Conservation (phyloP, 75 land plant species). For the Pseudotsuga menziesii region DNA sequence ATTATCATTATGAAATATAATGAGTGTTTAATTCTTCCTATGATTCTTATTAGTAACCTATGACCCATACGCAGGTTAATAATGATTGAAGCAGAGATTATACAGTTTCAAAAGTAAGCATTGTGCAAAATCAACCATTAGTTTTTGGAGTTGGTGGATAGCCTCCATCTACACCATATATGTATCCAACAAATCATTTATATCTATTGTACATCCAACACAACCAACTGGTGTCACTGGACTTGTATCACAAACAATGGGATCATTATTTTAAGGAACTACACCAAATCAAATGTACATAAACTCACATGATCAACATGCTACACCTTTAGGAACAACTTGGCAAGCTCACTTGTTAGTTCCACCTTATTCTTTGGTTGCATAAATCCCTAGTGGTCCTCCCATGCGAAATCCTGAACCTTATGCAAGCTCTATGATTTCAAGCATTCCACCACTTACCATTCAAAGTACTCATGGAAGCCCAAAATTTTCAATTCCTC, state of each 20-base stretch:
- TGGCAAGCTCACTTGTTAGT: background rate
- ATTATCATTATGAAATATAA: too few species aligned
- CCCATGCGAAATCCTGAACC: background rate
- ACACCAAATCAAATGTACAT: background rate
- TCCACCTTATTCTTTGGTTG: background rate
- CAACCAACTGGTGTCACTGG: background rate
- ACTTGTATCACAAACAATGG: too few species aligned
- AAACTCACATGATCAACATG: background rate
- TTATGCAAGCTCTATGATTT: background rate
- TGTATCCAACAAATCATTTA: background rate
- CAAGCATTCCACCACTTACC: background rate
- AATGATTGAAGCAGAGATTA: constrained; percentile 70
- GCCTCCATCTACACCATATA: background rate
- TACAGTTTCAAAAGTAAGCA: constrained; percentile 39
- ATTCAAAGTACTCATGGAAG: background rate
- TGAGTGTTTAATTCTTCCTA: too few species aligned
- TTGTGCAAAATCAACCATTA: background rate
- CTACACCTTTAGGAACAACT: background rate
- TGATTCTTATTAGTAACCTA: background rate
- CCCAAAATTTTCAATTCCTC: background rate
- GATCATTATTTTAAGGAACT: background rate
- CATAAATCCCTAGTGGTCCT: background rate
- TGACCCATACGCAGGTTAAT: constrained; percentile 38
- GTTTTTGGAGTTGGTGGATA: background rate
- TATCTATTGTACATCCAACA: background rate